Percentiles rank a stretch among this genome's conserved stretches.
Evolutionary conservation across 805 yeast species (phyloP).

Genomic region (Candida patagonica): DNA sequence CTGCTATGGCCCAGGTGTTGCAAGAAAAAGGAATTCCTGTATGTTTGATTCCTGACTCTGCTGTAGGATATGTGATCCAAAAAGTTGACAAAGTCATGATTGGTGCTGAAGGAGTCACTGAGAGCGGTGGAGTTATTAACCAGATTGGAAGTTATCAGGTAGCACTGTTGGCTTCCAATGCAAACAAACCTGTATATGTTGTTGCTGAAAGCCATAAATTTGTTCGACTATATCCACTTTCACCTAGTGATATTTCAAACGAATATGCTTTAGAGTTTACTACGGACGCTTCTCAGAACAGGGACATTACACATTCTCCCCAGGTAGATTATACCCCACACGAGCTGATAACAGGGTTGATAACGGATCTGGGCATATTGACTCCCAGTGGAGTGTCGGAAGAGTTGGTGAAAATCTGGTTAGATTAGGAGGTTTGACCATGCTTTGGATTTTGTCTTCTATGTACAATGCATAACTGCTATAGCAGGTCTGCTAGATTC

Average conservation of each 20-base stretch:
- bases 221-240: slow-evolving; percentile 89
- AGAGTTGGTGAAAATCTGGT: slow-evolving; percentile 97
- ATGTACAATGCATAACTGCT: no score
- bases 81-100: slow-evolving; percentile 88
- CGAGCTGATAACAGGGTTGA: slow-evolving; percentile 87
- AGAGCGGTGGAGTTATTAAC: slow-evolving; percentile 95
- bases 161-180: slow-evolving; percentile 82
- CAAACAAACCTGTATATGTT: slow-evolving; percentile 89
- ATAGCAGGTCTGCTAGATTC: no score
- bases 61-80: slow-evolving; percentile 87
- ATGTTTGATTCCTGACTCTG: slow-evolving; percentile 79
- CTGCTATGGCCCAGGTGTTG: slow-evolving; percentile 58
- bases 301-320: slow-evolving; percentile 40
- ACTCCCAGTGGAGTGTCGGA: slow-evolving; percentile 99
- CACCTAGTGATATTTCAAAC: slow-evolving; percentile 83
- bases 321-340: slow-evolving; percentile 91
- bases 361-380: slow-evolving; percentile 91
- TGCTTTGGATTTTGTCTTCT: not conserved
- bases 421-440: slow-evolving; percentile 50
- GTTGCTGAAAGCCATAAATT: slow-evolving; percentile 93
- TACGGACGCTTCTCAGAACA: slow-evolving; percentile 11
- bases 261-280: slow-evolving; percentile 42
- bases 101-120: slow-evolving; percentile 99
- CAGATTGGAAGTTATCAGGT: slow-evolving; percentile 88
- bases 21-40: slow-evolving; percentile 74